These are phyloP conservation scores for Pseudogymnoascus sp. DNA, from an alignment of 2,329 filamentous ascomycete genomes.

Conservation along the genomic window DNA sequence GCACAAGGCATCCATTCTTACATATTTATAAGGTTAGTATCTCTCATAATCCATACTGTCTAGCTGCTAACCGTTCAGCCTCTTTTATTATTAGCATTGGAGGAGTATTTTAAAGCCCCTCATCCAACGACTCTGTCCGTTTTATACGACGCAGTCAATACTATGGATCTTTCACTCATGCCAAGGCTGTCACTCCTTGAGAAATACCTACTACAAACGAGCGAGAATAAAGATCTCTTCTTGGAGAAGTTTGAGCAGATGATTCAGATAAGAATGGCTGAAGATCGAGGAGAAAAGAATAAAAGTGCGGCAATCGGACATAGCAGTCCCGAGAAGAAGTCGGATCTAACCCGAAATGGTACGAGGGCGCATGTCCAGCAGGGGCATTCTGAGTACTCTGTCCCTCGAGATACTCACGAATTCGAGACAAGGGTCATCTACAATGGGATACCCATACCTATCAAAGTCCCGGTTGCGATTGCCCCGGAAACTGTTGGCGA, in stretches of 20 bases:
- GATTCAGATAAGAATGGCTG: slow-evolving; percentile 71
- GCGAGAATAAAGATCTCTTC: slow-evolving; percentile 92
- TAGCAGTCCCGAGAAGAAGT: slow-evolving; percentile 36
- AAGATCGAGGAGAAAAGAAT: slow-evolving; percentile 42
- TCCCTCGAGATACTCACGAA: slow-evolving; percentile 93
- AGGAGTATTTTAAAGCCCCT: slow-evolving; percentile 94
- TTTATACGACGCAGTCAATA: slow-evolving; percentile 87
- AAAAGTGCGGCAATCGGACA: slow-evolving; percentile 36
- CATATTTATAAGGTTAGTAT: slow-evolving; percentile 87
- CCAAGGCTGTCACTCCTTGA: slow-evolving; percentile 79
- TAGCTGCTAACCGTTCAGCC: slow-evolving; percentile 47
- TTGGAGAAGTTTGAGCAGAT: slow-evolving; percentile 96
- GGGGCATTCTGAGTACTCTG: slow-evolving; percentile 54
- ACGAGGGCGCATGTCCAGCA: slow-evolving; percentile 54
- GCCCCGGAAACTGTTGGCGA: slow-evolving; percentile 95
- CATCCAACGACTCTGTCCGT: slow-evolving; percentile 79
- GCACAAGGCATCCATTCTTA: slow-evolving; percentile 91
- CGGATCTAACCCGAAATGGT: slow-evolving; percentile 44
- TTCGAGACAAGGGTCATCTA: slow-evolving; percentile 95
- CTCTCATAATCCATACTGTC: slow-evolving; percentile 10
- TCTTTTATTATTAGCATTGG: slow-evolving; percentile 77
- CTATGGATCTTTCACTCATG: slow-evolving; percentile 93
- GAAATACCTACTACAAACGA: slow-evolving; percentile 76
- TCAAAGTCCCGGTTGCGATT: slow-evolving; percentile 90
- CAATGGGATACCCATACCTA: slow-evolving; percentile 91